These are phyloP conservation scores for Macadamia integrifolia DNA, from an alignment of 164 flowering plant genomes.

Conservation along the genomic window DNA sequence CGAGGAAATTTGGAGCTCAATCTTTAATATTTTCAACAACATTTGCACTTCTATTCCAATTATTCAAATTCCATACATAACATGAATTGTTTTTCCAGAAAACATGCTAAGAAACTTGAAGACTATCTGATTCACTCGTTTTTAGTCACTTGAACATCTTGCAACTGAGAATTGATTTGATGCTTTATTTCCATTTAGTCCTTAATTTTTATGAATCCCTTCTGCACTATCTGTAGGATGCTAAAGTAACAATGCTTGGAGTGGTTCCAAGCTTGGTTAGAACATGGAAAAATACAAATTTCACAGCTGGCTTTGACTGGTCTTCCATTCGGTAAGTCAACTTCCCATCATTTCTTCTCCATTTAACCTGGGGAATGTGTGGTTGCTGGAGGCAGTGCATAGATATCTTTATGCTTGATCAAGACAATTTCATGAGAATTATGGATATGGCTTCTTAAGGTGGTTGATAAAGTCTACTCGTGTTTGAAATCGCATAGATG, in stretches of 20 bases:
- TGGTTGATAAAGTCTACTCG: constrained; percentile 1
- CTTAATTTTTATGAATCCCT: constrained; percentile 2
- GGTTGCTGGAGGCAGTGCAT: neutral
- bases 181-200: neutral
- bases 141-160: neutral
- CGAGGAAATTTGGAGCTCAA: too few relatives aligned
- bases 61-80: too few relatives aligned
- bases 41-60: too few relatives aligned
- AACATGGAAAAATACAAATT: constrained; percentile 73
- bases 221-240: constrained; percentile 57
- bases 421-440: neutral
- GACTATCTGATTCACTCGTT: too few relatives aligned
- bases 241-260: constrained; percentile 91
- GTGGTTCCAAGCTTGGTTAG: constrained; percentile 93
- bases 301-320: constrained; percentile 77
- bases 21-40: neutral
- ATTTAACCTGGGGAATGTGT: too few relatives aligned
- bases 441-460: neutral
- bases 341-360: neutral
- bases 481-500: constrained; percentile 43
- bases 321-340: constrained; percentile 69
- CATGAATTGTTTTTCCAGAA: neutral
- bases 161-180: neutral
- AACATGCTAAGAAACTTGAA: neutral
- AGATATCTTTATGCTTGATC: neutral